Base-by-base conservation (phyloP, 2,329 filamentous ascomycete genomes). In the Ambrosiella beaveri region DNA sequence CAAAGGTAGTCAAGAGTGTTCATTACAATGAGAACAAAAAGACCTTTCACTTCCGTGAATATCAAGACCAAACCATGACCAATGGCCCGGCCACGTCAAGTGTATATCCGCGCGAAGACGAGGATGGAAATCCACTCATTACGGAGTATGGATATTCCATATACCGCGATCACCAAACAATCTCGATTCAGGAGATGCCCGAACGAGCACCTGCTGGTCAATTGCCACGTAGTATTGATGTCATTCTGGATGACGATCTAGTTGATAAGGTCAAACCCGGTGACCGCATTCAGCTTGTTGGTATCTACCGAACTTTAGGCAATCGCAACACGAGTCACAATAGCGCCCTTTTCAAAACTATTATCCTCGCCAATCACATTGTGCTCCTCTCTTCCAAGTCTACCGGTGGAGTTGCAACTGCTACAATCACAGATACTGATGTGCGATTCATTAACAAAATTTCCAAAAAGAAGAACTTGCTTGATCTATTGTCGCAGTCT, bases 391-490 rank as follows among this genome's bases (percentile, higher is more conserved):
- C 93, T 1, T 96, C 91, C 13, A 98, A 98, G 68, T 94, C 91
- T 1, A 91, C 91, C 17, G 93, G 91, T 56, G 93, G 91, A 39
- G 86, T 97, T 64, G 91, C 91, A 0, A 86, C 94, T 61, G 86
- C 89, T 13, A 85, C 82, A 4, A 95, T 98, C 64, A 97, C 93
- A 15, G 93, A 97, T 69, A 93, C 86, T 1, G 93, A 98, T 67
- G 94, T 98, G 67, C 85, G 93, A 65, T 97, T 98, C 68, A 98
- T 98, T 75, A 97, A 97, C 75, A 96, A 95, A 71, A 79, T 97
- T 58, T 78, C 91, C 8, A 98, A 97, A 75, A 93, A 93, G 71
- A 90, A 84, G 71, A 90, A 93, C 62, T 79, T 97, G 2, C 94
- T 98, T 63, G 88, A 96, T 57, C 74, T 98, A 49, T 78, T 98